Evolutionary conservation across 257 asterid genomes (phyloP).

Genomic region (Cruciata laevipes): DNA sequence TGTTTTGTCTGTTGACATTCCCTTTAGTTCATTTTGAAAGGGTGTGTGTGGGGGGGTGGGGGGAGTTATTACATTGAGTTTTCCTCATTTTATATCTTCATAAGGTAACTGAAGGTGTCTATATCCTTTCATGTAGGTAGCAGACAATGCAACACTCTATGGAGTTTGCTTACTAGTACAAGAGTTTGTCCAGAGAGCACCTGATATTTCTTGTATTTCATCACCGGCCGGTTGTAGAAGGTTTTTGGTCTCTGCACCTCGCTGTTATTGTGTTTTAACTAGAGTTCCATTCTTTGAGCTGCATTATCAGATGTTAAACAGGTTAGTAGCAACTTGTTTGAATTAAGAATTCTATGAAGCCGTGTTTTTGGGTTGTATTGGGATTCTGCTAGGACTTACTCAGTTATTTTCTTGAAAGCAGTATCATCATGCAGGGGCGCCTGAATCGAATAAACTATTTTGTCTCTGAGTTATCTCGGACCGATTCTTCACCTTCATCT

Average conservation of each 20-base stretch:
- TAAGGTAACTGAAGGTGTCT: constrained; percentile 3
- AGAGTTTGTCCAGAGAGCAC: constrained; percentile 85
- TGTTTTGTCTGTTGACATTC: background rate
- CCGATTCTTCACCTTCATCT: constrained; percentile 36
- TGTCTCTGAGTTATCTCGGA: constrained; percentile 49
- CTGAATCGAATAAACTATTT: constrained; percentile 70
- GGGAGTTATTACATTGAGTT: background rate
- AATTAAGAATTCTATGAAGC: constrained; percentile 5
- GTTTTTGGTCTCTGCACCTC: constrained; percentile 89
- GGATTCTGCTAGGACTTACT: constrained; percentile 18
- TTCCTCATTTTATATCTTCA: constrained; percentile 5
- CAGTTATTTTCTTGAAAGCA: constrained; percentile 41
- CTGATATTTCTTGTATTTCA: constrained; percentile 43
- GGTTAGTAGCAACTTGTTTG: constrained; percentile 38
- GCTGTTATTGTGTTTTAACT: constrained; percentile 88
- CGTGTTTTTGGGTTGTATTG: background rate
- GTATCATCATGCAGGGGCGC: constrained; percentile 89
- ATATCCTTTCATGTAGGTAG: constrained; percentile 53
- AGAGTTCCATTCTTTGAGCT: constrained; percentile 88
- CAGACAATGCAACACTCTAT: constrained; percentile 84
- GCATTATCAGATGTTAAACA: constrained; percentile 80
- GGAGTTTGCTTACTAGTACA: constrained; percentile 87
- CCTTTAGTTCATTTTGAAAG: background rate
- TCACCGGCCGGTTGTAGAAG: constrained; percentile 54
- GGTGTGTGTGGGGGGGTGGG: no score